Evolutionary conservation across 345 rosid genomes (phyloP), one percentile per base, ranked within the genome.

Genomic region (Orychophragmus violaceus): DNA sequence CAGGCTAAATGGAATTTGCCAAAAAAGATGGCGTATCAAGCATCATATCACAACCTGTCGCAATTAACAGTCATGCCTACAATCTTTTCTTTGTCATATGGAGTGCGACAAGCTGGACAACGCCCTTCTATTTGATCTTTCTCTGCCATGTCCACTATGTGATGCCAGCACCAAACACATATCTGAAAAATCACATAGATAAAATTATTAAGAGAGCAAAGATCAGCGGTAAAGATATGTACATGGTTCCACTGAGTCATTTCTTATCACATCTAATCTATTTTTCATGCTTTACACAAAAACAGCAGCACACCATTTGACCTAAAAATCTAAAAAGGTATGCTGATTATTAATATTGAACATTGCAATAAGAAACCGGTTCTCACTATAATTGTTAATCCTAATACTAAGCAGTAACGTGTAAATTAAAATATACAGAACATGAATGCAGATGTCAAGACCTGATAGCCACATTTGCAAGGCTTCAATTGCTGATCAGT

Each of bases 141-240:
- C 80, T 87, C 96, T 30, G 98, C 98, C 98, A 91, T 87, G 62
- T 91, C 92, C 87, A 87, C 84, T 19, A 91, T 71, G 63, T 91
- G 95, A 79, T 91, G 87, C 98, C 98, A 91, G 59, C 98, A 91
- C 98, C 98, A 91, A 62, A 91, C 92, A 83, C 98, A 91, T 60
- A 91, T 78, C 98, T 89, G 76, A 30, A n/a, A n/a, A n/a, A 61
- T 4, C 35, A 23, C 25, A 60, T 18, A 32, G 29, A 49, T 10
- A 49, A 51, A 22, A 59, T 17, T 18, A 23, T 51, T 30, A 66
- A 42, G 41, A 52, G 33, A 66, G 1, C 5, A 73, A 25, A 21
- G 13, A 30, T 27, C 18, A 17, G 3, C 30, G 37, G 21, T 18
- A 33, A 44, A 32, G 23, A 16, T 18, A 9, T 28, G 24, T 21